Percentiles rank a stretch among this genome's conserved stretches.
Conservation (phyloP, 805 yeast species). For the Suhomyces pyralidae region DNA sequence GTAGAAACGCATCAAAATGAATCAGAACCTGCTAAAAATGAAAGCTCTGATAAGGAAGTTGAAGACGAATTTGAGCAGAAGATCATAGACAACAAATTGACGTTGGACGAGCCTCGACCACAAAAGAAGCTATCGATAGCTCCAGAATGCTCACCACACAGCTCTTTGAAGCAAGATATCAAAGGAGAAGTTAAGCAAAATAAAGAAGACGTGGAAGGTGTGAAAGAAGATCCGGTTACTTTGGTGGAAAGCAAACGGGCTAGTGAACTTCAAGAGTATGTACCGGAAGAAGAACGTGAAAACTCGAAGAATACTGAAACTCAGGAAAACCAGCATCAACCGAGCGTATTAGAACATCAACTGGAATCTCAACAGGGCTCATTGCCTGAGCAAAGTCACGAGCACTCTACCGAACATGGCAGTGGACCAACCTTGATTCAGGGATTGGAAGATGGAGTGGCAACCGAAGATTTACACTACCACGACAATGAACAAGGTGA, state of each 20-base stretch:
- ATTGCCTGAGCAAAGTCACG: slow-evolving; percentile 6
- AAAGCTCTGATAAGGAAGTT: not conserved
- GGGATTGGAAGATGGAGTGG: not conserved
- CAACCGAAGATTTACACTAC: not conserved
- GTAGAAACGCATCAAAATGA: not conserved
- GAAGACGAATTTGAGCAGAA: slow-evolving; percentile 1
- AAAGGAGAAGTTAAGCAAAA: not conserved
- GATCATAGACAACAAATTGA: slow-evolving; percentile 2
- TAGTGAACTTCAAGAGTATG: slow-evolving; percentile 15
- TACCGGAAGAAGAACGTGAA: slow-evolving; percentile 11
- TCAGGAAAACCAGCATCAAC: slow-evolving; percentile 4
- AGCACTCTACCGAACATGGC: slow-evolving; percentile 1
- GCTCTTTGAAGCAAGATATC: not conserved
- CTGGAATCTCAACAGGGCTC: too few species aligned
- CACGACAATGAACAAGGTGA: not conserved
- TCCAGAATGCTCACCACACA: not conserved
- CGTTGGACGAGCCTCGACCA: not conserved
- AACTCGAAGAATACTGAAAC: slow-evolving; percentile 6
- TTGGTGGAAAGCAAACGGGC: slow-evolving; percentile 13
- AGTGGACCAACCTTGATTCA: not conserved
- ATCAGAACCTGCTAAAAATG: not conserved
- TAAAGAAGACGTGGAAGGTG: not conserved
- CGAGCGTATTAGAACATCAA: not conserved
- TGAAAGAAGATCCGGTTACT: slow-evolving; percentile 10
- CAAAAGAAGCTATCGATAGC: not conserved